A percentile compares a stretch with the other conserved stretches of the same genome.
Conservation (phyloP, 371 early-diverging fungal species). For the Mucor sp. region DNA sequence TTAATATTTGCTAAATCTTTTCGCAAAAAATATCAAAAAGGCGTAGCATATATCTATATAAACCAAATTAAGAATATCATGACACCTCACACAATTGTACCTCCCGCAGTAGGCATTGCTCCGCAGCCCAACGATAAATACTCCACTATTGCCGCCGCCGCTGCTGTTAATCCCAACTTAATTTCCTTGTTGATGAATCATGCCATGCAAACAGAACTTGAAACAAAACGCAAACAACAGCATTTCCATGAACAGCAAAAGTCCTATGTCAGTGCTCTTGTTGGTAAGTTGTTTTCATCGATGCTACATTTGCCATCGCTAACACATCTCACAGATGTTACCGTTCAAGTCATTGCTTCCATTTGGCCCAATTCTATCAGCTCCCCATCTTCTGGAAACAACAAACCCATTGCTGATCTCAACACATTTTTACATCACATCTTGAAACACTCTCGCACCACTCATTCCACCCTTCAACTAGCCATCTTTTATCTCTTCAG, state of each 20-base stretch:
- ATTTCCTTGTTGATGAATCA: constrained; percentile 26
- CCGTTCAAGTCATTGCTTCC: constrained; percentile 57
- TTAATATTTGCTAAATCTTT: not conserved
- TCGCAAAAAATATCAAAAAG: not conserved
- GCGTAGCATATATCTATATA: not conserved
- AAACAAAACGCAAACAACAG: constrained; percentile 15
- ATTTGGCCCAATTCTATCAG: constrained; percentile 49
- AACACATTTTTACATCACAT: constrained; percentile 73
- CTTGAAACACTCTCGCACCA: constrained; percentile 70
- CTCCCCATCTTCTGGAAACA: constrained; percentile 7
- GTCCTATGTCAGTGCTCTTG: constrained; percentile 36
- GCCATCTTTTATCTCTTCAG: constrained; percentile 71
- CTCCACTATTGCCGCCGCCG: constrained; percentile 1
- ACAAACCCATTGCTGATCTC: constrained; percentile 52
- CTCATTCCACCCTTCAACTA: constrained; percentile 76
- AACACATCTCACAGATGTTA: constrained; percentile 36
- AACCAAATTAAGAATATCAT: constrained; percentile 8
- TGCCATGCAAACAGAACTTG: constrained; percentile 12
- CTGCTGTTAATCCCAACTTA: constrained; percentile 11
- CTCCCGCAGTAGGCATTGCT: constrained; percentile 19
- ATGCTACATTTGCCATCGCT: not conserved
- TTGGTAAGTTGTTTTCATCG: constrained; percentile 27
- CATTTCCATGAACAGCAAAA: constrained; percentile 30
- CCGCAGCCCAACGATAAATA: constrained; percentile 27
- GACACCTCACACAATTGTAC: constrained; percentile 15